A percentile compares a stretch with the other conserved stretches of the same genome.
These are phyloP conservation scores for Caulochytrium protostelioides DNA, from an alignment of 371 early-diverging fungal genomes.

Conservation along the genomic window DNA sequence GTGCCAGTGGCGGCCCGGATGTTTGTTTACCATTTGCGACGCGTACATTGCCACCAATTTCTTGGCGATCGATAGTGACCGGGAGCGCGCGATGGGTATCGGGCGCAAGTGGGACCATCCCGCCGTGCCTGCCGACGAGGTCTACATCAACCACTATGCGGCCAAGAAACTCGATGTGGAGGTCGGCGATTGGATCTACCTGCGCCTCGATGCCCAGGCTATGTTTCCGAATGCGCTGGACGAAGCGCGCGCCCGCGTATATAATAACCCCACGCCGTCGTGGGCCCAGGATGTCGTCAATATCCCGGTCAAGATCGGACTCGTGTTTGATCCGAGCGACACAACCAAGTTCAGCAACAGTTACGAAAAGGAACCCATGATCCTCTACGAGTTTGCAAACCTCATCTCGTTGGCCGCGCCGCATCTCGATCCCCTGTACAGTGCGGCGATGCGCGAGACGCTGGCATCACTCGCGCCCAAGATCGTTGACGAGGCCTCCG, in stretches of 20 bases:
- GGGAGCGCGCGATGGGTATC: constrained; percentile 3
- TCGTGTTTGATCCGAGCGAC: neutral
- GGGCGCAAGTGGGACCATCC: constrained; percentile 5
- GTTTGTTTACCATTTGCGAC: too few relatives aligned
- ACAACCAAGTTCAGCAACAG: constrained; percentile 4
- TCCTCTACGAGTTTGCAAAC: constrained; percentile 4
- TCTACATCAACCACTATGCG: constrained; percentile 1
- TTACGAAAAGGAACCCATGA: neutral
- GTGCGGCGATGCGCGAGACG: too few relatives aligned
- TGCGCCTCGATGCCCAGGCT: neutral
- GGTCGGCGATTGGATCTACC: constrained; percentile 2
- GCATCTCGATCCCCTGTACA: neutral
- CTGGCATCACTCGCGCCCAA: too few relatives aligned
- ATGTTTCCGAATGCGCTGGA: neutral
- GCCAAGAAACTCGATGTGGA: constrained; percentile 1
- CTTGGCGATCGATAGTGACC: constrained; percentile 8
- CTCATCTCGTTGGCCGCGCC: constrained; percentile 2
- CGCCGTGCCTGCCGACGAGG: constrained; percentile 1
- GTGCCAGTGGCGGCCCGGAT: too few relatives aligned
- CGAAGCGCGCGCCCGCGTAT: neutral
- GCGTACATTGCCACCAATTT: too few relatives aligned
- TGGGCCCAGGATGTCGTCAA: neutral
- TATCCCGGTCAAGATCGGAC: constrained; percentile 1
- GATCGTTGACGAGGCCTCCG: too few relatives aligned
- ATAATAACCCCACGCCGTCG: neutral